Base-by-base conservation (phyloP, 352 stramenopile species). In the Pythium phragmiticola region DNA sequence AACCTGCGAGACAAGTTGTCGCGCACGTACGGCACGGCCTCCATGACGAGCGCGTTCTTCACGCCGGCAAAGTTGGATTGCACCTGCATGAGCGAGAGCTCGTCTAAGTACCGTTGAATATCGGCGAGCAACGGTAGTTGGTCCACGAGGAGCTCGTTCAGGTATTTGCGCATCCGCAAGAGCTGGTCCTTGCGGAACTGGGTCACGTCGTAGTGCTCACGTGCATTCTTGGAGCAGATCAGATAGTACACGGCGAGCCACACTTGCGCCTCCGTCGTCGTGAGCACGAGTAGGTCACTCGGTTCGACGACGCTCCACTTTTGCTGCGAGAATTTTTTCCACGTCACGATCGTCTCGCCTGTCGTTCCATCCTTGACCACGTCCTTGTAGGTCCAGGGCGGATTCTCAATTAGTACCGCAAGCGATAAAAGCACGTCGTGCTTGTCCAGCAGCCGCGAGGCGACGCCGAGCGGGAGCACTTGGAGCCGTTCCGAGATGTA, bases 221-320 rank as follows among this genome's bases (percentile, higher is more conserved):
- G 87, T 8, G 90, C 89, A n/a, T 90, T 86, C 52, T 96, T 88
- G 16, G 92, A 96, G 62, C 88, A 95, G 14, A 98, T 74, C 7
- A 99, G 73, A 72, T 98, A 96, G 78, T 97, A 99, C 17, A 99
- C 74, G 2, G 87, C 86, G 30, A 99, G 71, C 96, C 96, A 99
- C 39, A 92, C 76, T 70, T 99, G 95, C 4, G 87, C 96, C 64
- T 99, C 96, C 0, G 87, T 90, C 51, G 91, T 96, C 3, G 95
- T 98, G 39, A 99, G 76, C 53, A 90, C 76, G 7, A 99, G 77
- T 12, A 99, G 73, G 57, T 98, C 90, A 30, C 74, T 80, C 1
- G 91, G 80, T 36, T 85, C 73, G 7, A 98, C 89, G 26, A 81
- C 50, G 11, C 65, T 68, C 96, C 96, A 99, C 60, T 98, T 96